Percentiles rank a stretch among this genome's conserved stretches.
phyloP scores from a whole-genome alignment of 495 filamentous ascomycete genomes.

The Astrocystis sublimbata region DNA sequence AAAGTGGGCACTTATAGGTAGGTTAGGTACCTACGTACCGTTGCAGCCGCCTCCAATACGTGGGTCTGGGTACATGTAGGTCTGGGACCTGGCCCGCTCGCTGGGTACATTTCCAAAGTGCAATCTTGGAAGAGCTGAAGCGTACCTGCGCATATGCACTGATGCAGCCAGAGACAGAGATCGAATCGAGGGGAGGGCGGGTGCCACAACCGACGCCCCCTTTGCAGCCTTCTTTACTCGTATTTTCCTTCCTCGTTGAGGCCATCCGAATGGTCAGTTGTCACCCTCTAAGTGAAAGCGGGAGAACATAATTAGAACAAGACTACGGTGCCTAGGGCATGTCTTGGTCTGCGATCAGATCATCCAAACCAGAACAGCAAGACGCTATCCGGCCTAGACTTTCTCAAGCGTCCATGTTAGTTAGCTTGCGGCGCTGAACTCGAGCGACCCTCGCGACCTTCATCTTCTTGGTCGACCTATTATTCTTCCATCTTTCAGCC shows the following conservation, averaged over 20 bases:
- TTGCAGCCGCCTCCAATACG: background rate
- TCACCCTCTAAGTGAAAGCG: background rate
- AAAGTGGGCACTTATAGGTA: no score
- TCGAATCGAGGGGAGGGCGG: slow-evolving; percentile 3
- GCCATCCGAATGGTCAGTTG: background rate
- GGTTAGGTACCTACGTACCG: background rate
- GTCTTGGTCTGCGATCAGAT: background rate
- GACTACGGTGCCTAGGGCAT: no score
- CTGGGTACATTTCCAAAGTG: no score
- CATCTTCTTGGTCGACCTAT: background rate
- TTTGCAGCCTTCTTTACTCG: slow-evolving; percentile 12
- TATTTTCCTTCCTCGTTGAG: background rate
- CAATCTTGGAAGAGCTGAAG: background rate
- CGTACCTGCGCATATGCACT: no score
- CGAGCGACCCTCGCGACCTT: no score
- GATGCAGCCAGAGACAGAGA: no score
- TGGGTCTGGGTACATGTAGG: background rate
- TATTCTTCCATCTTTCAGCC: background rate
- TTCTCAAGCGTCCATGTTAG: background rate
- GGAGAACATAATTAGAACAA: background rate
- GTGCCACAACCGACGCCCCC: slow-evolving; percentile 10
- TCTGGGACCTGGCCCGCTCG: no score
- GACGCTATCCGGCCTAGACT: background rate
- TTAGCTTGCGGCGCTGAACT: no score
- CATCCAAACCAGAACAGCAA: background rate